Evolutionary conservation across 2,329 filamentous ascomycete species (phyloP).

Genomic region (Graphilbum fragrans): DNA sequence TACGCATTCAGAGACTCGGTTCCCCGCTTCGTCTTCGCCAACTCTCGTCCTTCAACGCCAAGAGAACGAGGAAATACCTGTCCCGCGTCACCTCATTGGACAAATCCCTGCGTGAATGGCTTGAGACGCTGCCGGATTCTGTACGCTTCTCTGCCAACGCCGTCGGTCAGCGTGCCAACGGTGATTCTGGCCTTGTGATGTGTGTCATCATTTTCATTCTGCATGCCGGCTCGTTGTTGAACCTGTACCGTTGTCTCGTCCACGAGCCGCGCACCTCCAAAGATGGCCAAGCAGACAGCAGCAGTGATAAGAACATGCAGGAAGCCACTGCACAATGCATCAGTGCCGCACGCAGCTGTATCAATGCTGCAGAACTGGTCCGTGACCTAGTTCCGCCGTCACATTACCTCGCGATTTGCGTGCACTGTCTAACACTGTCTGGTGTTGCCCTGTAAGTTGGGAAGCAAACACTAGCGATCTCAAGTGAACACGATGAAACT

Average conservation of each 20-base stretch:
- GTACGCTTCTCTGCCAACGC: constrained; percentile 16
- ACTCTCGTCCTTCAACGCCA: constrained; percentile 1
- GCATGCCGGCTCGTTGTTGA: constrained; percentile 16
- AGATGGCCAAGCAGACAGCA: neutral
- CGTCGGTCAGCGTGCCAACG: constrained; percentile 2
- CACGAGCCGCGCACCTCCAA: neutral
- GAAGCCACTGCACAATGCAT: constrained; percentile 14
- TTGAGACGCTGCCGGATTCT: constrained; percentile 12
- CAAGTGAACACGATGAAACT: no score
- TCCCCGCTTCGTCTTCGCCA: constrained; percentile 10
- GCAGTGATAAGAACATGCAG: neutral
- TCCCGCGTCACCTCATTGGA: constrained; percentile 9
- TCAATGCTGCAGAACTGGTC: constrained; percentile 15
- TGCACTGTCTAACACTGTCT: constrained; percentile 15
- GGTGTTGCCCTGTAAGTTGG: constrained; percentile 15
- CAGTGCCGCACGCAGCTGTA: constrained; percentile 15
- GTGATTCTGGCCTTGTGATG: constrained; percentile 13
- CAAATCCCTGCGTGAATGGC: constrained; percentile 11
- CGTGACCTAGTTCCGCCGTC: constrained; percentile 15
- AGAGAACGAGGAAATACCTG: constrained; percentile 2
- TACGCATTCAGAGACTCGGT: constrained; percentile 14
- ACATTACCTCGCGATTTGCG: constrained; percentile 15
- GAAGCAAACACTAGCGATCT: no score
- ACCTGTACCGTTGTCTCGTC: constrained; percentile 12
- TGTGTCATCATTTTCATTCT: constrained; percentile 17